Conservation (phyloP, 106 monocot species). For the Iris macrosiphon region DNA sequence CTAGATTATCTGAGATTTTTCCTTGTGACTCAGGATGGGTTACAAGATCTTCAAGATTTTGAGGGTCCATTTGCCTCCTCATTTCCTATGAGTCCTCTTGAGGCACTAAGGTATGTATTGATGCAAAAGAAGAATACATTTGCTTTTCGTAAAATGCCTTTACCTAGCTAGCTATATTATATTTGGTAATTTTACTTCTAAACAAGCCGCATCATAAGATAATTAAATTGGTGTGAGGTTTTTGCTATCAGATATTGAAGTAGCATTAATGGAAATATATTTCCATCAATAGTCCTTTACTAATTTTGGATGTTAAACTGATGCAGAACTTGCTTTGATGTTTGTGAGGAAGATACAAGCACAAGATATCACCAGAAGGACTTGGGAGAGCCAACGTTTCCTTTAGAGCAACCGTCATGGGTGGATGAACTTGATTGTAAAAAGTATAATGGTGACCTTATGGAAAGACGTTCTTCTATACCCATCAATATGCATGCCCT, state of each 20-base stretch:
- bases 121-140: too few species aligned
- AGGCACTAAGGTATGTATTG: constrained; percentile 87
- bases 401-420: constrained; percentile 19
- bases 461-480: constrained; percentile 38
- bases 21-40: constrained; percentile 40
- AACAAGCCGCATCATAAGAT: too few species aligned
- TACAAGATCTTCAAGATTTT: constrained; percentile 53
- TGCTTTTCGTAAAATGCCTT: too few species aligned
- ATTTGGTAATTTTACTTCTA: too few species aligned
- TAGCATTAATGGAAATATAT: too few species aligned
- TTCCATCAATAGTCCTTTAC: too few species aligned
- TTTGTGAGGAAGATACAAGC: constrained; percentile 58
- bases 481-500: constrained; percentile 21
- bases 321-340: constrained; percentile 85
- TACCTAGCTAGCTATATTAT: too few species aligned
- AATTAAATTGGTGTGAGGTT: too few species aligned
- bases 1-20: too few species aligned
- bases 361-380: constrained; percentile 31
- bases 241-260: too few species aligned
- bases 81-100: constrained; percentile 71
- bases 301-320: constrained; percentile 1
- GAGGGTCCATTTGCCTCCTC: constrained; percentile 57
- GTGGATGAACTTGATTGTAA: constrained; percentile 15
- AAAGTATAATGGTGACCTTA: constrained; percentile 23
- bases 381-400: constrained; percentile 11